Base-by-base conservation (phyloP, 768 basidiomycete genomes). In the Calocera cornea region DNA sequence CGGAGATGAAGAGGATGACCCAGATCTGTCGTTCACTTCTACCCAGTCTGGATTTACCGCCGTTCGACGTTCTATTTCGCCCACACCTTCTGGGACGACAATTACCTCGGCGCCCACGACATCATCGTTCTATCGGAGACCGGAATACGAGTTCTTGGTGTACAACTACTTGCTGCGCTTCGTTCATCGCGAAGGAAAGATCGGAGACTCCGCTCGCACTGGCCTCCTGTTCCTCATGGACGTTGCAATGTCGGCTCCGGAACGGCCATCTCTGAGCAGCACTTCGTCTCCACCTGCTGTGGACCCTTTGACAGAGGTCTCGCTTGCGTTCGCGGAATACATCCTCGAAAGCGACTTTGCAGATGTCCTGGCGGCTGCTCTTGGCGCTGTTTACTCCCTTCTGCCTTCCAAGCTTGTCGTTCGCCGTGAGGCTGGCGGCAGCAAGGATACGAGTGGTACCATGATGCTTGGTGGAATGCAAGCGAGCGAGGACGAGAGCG, bases 271-370 rank as follows among this genome's bases (percentile, higher is more conserved):
- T 27, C 22, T 34, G 36, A 38, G 65, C 29, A 19, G 12, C 38
- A 24, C 31, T 27, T 41, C 65, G 2, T 64, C 65, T 41, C 34
- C 24, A 22, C 67, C 67, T 16, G 69, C 67, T 0, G 41, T 68
- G 1, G 92, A 95, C 74, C 87, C 93, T 1, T 83, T 92, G 44
- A 84, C 84, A 34, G 92, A 94, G 73, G 91, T 92, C 0, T 89
- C 89, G 0, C 80, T 95, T 47, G 89, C 91, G 8, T 80, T 98
- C 41, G 92, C 92, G 22, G 92, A 95, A 74, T 97, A 92, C 74
- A 90, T 97, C 65, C 83, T 97, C 19, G 92, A 95, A 73, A 92
- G 94, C n/a, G 95, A 97, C 76, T 95, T 97, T 75, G 92, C 93
- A n/a, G 94, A 97, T 70, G 95, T 98, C 12, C 84, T 98, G 54